Conservation (phyloP, 805 yeast genomes). For the Barnettozyma californica region DNA sequence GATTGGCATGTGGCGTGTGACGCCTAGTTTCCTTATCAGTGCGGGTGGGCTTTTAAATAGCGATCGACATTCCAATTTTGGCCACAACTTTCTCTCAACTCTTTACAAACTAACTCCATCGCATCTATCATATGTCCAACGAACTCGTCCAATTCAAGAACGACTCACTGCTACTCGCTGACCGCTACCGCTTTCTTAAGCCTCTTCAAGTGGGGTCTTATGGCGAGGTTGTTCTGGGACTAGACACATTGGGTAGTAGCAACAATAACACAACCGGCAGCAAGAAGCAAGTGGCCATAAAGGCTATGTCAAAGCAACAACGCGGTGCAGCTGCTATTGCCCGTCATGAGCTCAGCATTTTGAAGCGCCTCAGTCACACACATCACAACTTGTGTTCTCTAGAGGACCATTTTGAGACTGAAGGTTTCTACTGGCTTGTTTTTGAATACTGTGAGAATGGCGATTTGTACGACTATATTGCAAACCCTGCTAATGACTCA, state of each 20-base stretch:
- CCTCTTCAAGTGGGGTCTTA: conserved; percentile 42
- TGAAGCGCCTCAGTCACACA: conserved; percentile 21
- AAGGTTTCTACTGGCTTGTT: conserved; percentile 46
- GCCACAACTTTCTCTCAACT: no score
- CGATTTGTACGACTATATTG: conserved; percentile 55
- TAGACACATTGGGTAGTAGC: conserved; percentile 26
- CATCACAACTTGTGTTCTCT: conserved; percentile 55
- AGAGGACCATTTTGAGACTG: conserved; percentile 52
- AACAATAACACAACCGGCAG: background rate
- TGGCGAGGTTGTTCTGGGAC: conserved; percentile 54
- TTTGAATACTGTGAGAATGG: conserved; percentile 65
- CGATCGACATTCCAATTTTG: background rate
- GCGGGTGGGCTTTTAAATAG: background rate
- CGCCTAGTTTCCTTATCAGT: background rate
- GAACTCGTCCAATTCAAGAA: conserved; percentile 9
- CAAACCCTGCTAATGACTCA: conserved; percentile 19
- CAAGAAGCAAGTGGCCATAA: conserved; percentile 42
- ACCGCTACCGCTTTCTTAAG: conserved; percentile 7
- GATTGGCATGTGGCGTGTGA: conserved; percentile 1
- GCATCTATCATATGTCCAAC: background rate
- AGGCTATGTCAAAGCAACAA: conserved; percentile 43
- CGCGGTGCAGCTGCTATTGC: conserved; percentile 41
- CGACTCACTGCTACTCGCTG: background rate
- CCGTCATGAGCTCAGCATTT: conserved; percentile 45
- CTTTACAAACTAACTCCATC: no score